Percentiles rank a stretch among this genome's conserved stretches.
Evolutionary conservation across 106 monocot species (phyloP).

Genomic region (Gastrodia elata): DNA sequence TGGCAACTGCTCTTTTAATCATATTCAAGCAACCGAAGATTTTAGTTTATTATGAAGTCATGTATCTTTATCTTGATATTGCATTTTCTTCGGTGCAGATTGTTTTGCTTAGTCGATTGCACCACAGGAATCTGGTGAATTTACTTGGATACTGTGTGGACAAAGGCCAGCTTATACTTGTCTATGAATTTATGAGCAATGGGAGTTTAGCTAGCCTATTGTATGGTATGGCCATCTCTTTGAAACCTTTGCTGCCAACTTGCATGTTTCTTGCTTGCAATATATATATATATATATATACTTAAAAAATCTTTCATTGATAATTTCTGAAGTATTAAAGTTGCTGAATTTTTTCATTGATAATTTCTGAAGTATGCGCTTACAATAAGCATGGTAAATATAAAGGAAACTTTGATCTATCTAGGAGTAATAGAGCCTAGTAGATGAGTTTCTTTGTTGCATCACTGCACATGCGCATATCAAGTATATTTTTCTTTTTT

Average conservation of each 20-base stretch:
- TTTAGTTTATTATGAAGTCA: background rate
- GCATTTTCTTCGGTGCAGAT: constrained; percentile 29
- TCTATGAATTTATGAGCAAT: constrained; percentile 97
- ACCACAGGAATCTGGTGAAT: constrained; percentile 97
- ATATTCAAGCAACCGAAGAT: background rate
- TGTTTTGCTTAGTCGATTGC: constrained; percentile 71
- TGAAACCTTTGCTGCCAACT: constrained; percentile 1
- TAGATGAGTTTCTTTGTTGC: too few species aligned
- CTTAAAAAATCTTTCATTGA: too few species aligned
- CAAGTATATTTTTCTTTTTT: too few species aligned
- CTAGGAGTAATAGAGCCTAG: too few species aligned
- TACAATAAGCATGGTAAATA: too few species aligned
- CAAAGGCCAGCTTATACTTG: constrained; percentile 69
- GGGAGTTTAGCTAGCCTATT: constrained; percentile 80
- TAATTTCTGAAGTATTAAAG: too few species aligned
- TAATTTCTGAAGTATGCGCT: too few species aligned
- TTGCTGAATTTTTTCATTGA: too few species aligned
- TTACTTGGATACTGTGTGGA: constrained; percentile 92
- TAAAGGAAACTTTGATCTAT: too few species aligned
- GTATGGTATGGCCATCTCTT: constrained; percentile 42
- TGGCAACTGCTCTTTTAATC: background rate
- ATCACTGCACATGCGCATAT: too few species aligned
- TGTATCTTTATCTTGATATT: constrained; percentile 4
- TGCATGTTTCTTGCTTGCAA: background rate
- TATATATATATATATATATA: background rate